Percentiles rank a stretch among this genome's conserved stretches.
These are phyloP conservation scores for Magnaporthiopsis rhizophila DNA, from an alignment of 2,329 filamentous ascomycete genomes.

Conservation along the genomic window DNA sequence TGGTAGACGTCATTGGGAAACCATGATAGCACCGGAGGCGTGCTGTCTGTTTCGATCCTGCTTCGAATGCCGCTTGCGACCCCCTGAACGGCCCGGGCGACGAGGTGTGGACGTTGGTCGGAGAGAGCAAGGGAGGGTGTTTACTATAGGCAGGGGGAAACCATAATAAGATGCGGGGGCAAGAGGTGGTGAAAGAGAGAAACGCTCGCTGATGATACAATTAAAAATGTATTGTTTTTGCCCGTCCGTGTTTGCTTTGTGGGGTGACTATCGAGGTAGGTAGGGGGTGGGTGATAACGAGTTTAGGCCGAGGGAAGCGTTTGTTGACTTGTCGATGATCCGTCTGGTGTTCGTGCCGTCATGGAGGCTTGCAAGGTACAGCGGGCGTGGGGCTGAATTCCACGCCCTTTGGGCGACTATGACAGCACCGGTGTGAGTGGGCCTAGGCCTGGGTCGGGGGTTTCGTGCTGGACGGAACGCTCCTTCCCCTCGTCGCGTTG, in stretches of 20 bases:
- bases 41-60: neutral
- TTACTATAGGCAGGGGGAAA: neutral
- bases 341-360: neutral
- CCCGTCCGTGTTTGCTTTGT: no score
- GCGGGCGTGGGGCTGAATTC: neutral
- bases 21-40: neutral
- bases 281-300: no score
- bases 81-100: neutral
- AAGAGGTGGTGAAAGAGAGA: no score
- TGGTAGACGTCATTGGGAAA: neutral
- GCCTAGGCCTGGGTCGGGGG: neutral
- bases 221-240: neutral
- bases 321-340: neutral
- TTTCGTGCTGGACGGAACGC: neutral
- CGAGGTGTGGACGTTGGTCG: neutral
- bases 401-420: neutral
- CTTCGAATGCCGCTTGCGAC: neutral
- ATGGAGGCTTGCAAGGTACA: neutral
- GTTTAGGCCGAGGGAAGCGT: no score
- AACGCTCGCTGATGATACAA: neutral
- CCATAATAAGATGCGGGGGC: neutral
- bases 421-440: neutral
- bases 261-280: no score
- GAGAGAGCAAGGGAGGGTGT: neutral
- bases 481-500: neutral